Conservation (phyloP, 2,329 filamentous ascomycete genomes). For the Neospermospora avenae region DNA sequence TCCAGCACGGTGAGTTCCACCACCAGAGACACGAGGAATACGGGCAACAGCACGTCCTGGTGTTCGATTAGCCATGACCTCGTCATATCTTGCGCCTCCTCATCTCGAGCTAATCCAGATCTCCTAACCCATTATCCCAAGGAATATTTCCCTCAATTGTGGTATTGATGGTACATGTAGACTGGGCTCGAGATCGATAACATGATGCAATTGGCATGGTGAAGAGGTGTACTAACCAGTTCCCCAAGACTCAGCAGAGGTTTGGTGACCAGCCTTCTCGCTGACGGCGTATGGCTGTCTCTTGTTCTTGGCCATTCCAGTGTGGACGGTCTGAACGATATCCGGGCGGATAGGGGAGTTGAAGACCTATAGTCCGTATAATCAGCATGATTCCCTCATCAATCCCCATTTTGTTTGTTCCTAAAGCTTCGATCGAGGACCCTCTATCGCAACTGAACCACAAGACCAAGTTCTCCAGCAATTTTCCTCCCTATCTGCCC, state of each 20-base stretch:
- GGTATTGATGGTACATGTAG: background rate
- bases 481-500: background rate
- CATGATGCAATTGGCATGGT: background rate
- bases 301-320: slow-evolving; percentile 99
- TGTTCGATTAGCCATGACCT: slow-evolving; percentile 24
- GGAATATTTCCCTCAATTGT: background rate
- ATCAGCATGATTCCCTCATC: slow-evolving; percentile 29
- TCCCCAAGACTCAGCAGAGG: slow-evolving; percentile 99
- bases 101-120: background rate
- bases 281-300: slow-evolving; percentile 98
- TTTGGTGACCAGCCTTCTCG: slow-evolving; percentile 99
- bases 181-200: background rate
- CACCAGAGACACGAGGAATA: slow-evolving; percentile 99
- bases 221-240: slow-evolving; percentile 69
- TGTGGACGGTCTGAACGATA: slow-evolving; percentile 95
- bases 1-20: slow-evolving; percentile 99
- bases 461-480: background rate
- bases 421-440: slow-evolving; percentile 12
- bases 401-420: background rate
- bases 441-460: slow-evolving; percentile 5
- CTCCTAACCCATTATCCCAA: background rate
- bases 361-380: slow-evolving; percentile 63
- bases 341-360: slow-evolving; percentile 94
- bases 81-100: background rate
- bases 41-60: slow-evolving; percentile 96